Conservation (phyloP, 345 rosid genomes). For the Populus davidiana region DNA sequence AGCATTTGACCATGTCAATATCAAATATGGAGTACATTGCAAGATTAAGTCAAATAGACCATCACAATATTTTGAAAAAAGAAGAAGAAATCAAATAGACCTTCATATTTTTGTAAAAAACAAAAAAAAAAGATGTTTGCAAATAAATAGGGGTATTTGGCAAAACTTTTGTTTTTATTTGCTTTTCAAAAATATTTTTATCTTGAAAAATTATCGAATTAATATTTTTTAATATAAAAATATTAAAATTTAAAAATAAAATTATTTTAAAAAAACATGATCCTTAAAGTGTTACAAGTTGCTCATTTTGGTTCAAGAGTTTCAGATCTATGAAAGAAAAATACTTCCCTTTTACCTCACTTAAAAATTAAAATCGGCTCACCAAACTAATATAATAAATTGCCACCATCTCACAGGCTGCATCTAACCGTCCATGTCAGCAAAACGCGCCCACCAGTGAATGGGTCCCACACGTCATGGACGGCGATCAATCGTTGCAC, state of each 20-base stretch:
- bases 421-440: background rate
- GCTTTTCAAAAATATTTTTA: too few relatives aligned
- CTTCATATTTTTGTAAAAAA: background rate
- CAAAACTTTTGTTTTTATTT: too few relatives aligned
- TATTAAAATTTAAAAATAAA: too few relatives aligned
- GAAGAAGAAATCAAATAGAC: background rate
- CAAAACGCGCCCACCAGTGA: background rate
- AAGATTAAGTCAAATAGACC: too few relatives aligned
- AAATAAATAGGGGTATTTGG: background rate
- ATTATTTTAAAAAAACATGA: too few relatives aligned
- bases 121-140: background rate
- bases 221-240: too few relatives aligned
- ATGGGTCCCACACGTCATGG: conserved; percentile 1
- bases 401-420: background rate
- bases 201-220: too few relatives aligned
- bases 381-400: background rate
- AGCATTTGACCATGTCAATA: too few relatives aligned
- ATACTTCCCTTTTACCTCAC: background rate
- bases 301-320: background rate
- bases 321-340: background rate
- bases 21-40: background rate
- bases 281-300: too few relatives aligned
- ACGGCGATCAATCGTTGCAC: conserved; percentile 6
- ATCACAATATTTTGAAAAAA: background rate
- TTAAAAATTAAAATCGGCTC: background rate